These are phyloP conservation scores for Endoconidiophora laricicola DNA, from an alignment of 2,329 filamentous ascomycete genomes.

Conservation along the genomic window DNA sequence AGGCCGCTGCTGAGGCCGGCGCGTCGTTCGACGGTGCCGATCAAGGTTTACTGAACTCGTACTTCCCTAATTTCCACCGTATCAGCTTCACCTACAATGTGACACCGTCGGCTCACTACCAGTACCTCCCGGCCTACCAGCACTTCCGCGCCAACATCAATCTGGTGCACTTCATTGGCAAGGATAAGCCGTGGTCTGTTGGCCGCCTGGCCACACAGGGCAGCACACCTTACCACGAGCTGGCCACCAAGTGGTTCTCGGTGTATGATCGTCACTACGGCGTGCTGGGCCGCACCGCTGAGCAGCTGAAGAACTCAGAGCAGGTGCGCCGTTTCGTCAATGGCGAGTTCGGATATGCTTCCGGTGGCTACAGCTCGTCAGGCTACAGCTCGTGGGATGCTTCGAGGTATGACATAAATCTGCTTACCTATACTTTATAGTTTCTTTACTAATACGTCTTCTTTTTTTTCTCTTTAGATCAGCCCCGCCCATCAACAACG, in stretches of 20 bases:
- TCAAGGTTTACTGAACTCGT: constrained; percentile 87
- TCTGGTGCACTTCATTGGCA: constrained; percentile 87
- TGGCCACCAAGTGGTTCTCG: constrained; percentile 82
- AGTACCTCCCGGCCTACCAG: constrained; percentile 87
- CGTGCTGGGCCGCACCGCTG: constrained; percentile 17
- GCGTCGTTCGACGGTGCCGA: constrained; percentile 96
- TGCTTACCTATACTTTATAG: neutral
- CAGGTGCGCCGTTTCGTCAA: constrained; percentile 38
- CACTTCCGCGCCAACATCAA: constrained; percentile 84
- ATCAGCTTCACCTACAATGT: constrained; percentile 94
- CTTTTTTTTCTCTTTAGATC: constrained; percentile 1
- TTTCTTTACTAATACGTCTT: neutral
- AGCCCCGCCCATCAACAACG: constrained; percentile 11
- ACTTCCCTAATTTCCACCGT: constrained; percentile 76
- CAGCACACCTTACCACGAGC: constrained; percentile 42
- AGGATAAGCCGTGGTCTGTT: constrained; percentile 73
- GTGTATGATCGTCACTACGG: constrained; percentile 80
- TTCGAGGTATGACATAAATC: constrained; percentile 13
- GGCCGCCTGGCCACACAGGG: constrained; percentile 31
- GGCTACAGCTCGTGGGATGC: constrained; percentile 13
- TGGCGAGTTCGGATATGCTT: constrained; percentile 27
- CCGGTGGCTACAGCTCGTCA: constrained; percentile 5
- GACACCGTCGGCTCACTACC: constrained; percentile 90
- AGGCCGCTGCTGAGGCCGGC: constrained; percentile 67
- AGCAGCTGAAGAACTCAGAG: constrained; percentile 10